These are phyloP conservation scores for Euphorbia schlechtendalii DNA, from an alignment of 441 rosid species.

Conservation along the genomic window DNA sequence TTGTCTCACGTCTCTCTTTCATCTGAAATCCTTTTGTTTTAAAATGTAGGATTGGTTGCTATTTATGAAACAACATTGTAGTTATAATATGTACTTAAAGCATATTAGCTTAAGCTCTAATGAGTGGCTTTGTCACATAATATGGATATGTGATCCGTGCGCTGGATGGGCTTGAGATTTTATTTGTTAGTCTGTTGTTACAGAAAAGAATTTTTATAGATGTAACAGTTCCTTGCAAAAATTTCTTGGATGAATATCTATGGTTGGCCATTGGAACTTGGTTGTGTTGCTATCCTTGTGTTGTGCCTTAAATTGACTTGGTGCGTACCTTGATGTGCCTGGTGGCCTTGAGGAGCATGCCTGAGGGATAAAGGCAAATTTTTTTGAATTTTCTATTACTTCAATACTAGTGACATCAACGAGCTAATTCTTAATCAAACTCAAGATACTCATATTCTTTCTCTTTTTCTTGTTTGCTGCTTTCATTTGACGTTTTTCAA, in stretches of 20 bases:
- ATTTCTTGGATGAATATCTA: not conserved
- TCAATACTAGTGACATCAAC: too few relatives aligned
- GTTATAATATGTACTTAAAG: not conserved
- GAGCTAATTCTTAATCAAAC: too few relatives aligned
- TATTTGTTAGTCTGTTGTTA: not conserved
- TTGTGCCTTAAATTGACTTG: not conserved
- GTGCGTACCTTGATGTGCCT: too few relatives aligned
- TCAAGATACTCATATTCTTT: too few relatives aligned
- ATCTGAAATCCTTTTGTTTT: not conserved
- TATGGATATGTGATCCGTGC: not conserved
- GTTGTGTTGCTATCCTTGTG: not conserved
- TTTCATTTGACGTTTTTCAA: too few relatives aligned
- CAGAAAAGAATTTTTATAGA: not conserved
- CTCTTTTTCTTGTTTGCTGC: too few relatives aligned
- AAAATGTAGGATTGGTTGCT: not conserved
- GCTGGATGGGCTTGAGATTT: not conserved
- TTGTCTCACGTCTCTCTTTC: not conserved
- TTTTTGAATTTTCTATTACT: too few relatives aligned
- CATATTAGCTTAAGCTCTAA: not conserved
- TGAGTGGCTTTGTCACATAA: not conserved
- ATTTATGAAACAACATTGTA: not conserved
- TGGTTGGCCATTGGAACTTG: not conserved
- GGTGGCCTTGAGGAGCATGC: too few relatives aligned
- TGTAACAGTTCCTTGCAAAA: not conserved
- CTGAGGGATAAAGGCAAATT: too few relatives aligned